These are phyloP conservation scores for Moesziomyces globuligerus DNA, from an alignment of 1,284 basidiomycete genomes.

Conservation along the genomic window DNA sequence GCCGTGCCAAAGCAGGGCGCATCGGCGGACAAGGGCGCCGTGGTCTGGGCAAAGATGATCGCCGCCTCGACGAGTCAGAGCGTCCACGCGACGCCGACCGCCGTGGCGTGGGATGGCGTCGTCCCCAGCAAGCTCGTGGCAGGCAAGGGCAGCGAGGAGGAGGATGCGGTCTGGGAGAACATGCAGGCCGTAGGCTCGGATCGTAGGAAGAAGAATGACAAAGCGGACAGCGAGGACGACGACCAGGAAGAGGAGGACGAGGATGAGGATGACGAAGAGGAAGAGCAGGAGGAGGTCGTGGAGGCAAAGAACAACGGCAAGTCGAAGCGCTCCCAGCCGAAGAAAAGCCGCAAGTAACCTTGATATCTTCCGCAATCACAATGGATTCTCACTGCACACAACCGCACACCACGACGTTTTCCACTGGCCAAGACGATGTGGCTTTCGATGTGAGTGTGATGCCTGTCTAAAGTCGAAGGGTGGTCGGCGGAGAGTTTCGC, in stretches of 20 bases:
- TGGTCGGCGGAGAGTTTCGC: conserved; percentile 28
- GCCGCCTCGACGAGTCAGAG: conserved; percentile 9
- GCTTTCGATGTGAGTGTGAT: background rate
- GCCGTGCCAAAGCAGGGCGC: conserved; percentile 25
- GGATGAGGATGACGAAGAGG: conserved; percentile 6
- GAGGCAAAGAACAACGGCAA: background rate
- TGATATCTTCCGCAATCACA: background rate
- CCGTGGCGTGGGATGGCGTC: conserved; percentile 46
- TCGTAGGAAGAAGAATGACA: background rate
- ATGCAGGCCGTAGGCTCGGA: conserved; percentile 36
- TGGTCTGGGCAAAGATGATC: conserved; percentile 29
- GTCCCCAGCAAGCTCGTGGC: conserved; percentile 9
- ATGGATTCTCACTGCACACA: background rate
- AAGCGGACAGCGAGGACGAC: conserved; percentile 8
- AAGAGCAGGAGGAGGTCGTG: conserved; percentile 4
- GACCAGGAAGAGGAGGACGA: conserved; percentile 20
- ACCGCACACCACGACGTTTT: background rate
- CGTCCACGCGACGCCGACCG: conserved; percentile 22
- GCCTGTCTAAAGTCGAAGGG: conserved; percentile 10
- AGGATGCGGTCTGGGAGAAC: conserved; percentile 41
- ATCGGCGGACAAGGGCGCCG: conserved; percentile 26
- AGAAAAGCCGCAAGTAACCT: conserved; percentile 35
- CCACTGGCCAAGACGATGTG: no score
- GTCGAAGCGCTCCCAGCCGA: conserved; percentile 12
- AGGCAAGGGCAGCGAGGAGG: conserved; percentile 14